Base-by-base conservation (phyloP, 495 filamentous ascomycete species). In the Trichoderma reesei region DNA sequence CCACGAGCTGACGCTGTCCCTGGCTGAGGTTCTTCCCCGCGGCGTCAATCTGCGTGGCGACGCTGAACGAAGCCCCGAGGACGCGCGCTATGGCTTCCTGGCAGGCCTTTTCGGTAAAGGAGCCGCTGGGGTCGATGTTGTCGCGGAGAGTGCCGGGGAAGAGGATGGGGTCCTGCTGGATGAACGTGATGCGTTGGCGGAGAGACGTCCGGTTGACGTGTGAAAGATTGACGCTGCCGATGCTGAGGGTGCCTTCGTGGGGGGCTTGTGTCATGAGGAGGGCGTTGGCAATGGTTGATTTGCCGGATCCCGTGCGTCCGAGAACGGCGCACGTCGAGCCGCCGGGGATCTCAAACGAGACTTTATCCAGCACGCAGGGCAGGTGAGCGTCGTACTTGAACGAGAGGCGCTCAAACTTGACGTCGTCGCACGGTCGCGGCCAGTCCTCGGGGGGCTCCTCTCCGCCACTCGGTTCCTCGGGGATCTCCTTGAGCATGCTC, bases 331-430 rank as follows among this genome's bases (percentile, higher is more conserved):
- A 76, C 78, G 86, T 93, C 7, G 86, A 82, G 5, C 90, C 90
- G 3, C 85, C 88, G 4, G 86, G 87, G 66, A 94, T 89, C 3
- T 75, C 80, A 64, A 93, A 82, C 14, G 79, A 84, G 42, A 92
- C 76, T 61, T 86, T 75, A 18, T 71, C 70, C 5, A 96, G 74
- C 0, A 88, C 84, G 7, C 89, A 85, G 8, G 89, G 85, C 5
- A 92, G 83, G 65, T 88, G 81, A 1, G 87, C 85, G 11, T 90
- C 89, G 68, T 95, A 94, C 63, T 85, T 82, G 59, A 94, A 80
- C 5, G 88, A 91, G 36, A 90, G 88, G 61, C 88, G 71, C 62
- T 91, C 83, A 66, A 95, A 93, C 34, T 83, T 74, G 64, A 95
- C 88, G 70, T 88, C 86, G 56, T 85, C 86, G 33, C 77, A 76